Percentiles rank a stretch among this genome's conserved stretches.
Conservation (phyloP, 1,139 yeast species). For the Hemisphaericaspora xylofermentans region DNA sequence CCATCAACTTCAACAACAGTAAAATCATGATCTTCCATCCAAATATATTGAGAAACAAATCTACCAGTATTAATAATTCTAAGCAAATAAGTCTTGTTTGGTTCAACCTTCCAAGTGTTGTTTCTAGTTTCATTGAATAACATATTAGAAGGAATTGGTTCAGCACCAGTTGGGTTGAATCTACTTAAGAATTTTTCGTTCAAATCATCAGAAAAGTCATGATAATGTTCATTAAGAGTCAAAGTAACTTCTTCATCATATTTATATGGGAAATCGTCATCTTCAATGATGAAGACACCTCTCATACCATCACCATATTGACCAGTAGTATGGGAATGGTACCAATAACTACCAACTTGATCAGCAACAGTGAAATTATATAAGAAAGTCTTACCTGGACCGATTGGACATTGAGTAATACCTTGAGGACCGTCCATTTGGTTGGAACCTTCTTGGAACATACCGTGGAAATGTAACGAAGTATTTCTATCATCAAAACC, state of each 20-base stretch:
- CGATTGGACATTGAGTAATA: constrained; percentile 77
- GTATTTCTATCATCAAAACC: constrained; percentile 55
- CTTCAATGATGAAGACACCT: constrained; percentile 67
- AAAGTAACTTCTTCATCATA: constrained; percentile 63
- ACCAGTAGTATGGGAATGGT: constrained; percentile 76
- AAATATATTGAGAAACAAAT: constrained; percentile 69
- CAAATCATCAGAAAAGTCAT: constrained; percentile 46
- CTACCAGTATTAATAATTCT: constrained; percentile 67
- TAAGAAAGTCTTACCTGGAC: constrained; percentile 60
- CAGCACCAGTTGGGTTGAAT: constrained; percentile 81
- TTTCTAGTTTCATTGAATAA: constrained; percentile 65
- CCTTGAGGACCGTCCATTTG: constrained; percentile 80
- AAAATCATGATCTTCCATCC: constrained; percentile 66
- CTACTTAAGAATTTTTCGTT: constrained; percentile 50
- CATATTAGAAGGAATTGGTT: constrained; percentile 70
- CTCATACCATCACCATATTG: constrained; percentile 80
- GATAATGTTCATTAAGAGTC: constrained; percentile 64
- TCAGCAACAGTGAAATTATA: constrained; percentile 65
- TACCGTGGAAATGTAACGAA: constrained; percentile 75
- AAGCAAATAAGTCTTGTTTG: constrained; percentile 61
- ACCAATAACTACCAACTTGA: constrained; percentile 79
- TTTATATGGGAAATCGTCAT: constrained; percentile 53
- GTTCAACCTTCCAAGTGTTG: constrained; percentile 55
- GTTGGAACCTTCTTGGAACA: constrained; percentile 58
- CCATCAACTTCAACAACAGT: constrained; percentile 77